Percentiles rank a stretch among this genome's conserved stretches.
Conservation (phyloP, 2,329 filamentous ascomycete genomes). For the Cephalotrichum gorgonifer region DNA sequence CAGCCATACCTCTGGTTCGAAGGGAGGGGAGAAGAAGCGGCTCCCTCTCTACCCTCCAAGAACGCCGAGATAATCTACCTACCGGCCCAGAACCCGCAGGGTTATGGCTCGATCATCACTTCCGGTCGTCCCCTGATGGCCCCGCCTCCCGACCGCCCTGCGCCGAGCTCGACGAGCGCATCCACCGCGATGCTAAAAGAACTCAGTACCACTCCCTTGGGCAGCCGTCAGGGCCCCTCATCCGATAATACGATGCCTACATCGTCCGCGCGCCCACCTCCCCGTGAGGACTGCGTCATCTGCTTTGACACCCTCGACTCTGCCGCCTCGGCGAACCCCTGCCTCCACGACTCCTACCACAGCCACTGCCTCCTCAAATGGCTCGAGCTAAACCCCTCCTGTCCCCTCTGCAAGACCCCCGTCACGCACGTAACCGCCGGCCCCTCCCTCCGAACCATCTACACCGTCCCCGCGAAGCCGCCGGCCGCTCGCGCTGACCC, state of each 20-base stretch:
- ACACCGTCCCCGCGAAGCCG: background rate
- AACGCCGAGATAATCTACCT: too few species aligned
- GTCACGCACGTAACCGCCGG: slow-evolving; percentile 39
- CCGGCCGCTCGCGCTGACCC: background rate
- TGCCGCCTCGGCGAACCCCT: slow-evolving; percentile 65
- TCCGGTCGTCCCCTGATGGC: too few species aligned
- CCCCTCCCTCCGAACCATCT: background rate
- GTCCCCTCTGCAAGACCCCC: slow-evolving; percentile 64
- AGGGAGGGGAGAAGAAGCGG: too few species aligned
- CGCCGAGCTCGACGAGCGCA: too few species aligned
- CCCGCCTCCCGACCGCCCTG: too few species aligned
- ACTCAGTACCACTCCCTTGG: too few species aligned
- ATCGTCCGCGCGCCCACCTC: background rate
- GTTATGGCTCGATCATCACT: too few species aligned
- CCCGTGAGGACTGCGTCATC: slow-evolving; percentile 60
- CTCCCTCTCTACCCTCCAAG: too few species aligned
- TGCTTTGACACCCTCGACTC: slow-evolving; percentile 54
- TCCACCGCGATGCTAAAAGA: too few species aligned
- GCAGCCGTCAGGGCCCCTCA: background rate
- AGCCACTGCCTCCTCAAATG: slow-evolving; percentile 76
- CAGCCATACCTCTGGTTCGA: too few species aligned
- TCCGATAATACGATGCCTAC: background rate
- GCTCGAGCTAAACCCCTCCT: slow-evolving; percentile 61
- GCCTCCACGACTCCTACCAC: slow-evolving; percentile 73
- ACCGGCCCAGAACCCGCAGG: too few species aligned